These are phyloP conservation scores for Flueggea neowawraea DNA, from an alignment of 441 rosid species.

Conservation along the genomic window DNA sequence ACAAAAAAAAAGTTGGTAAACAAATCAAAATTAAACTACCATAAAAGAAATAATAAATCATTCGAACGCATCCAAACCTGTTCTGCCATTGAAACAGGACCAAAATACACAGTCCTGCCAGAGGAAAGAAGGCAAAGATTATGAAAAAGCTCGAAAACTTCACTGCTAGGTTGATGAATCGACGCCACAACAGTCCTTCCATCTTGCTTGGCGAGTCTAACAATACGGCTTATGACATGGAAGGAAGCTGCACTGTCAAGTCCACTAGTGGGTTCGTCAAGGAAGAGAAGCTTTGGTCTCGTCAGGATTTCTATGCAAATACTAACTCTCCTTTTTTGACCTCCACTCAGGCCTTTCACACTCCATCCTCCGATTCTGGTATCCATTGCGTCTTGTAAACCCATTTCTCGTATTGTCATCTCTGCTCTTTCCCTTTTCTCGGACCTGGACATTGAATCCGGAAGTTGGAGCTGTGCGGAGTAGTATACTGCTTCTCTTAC, in stretches of 20 bases:
- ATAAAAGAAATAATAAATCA: too few species aligned
- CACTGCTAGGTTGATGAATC: conserved; percentile 44
- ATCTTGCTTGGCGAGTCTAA: conserved; percentile 26
- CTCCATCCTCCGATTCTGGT: conserved; percentile 45
- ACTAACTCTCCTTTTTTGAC: conserved; percentile 42
- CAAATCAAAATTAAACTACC: too few species aligned
- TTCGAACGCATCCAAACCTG: conserved; percentile 12
- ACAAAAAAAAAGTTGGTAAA: background rate
- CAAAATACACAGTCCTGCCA: conserved; percentile 32
- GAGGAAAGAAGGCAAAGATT: conserved; percentile 37
- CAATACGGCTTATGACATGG: conserved; percentile 38
- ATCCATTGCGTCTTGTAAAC: conserved; percentile 30
- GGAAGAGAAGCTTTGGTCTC: conserved; percentile 37
- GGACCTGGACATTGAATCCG: conserved; percentile 26
- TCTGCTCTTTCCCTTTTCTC: conserved; percentile 42
- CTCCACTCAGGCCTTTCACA: conserved; percentile 37
- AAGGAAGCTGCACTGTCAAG: conserved; percentile 44
- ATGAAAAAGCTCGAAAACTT: conserved; percentile 43
- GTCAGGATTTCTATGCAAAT: conserved; percentile 46
- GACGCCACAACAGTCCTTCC: conserved; percentile 37
- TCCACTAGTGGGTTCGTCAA: conserved; percentile 45
- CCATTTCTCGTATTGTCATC: conserved; percentile 43
- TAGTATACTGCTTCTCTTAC: conserved; percentile 6
- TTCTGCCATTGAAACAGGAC: conserved; percentile 28
- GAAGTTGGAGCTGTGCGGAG: conserved; percentile 43